Evolutionary conservation across 768 basidiomycete species (phyloP).

Genomic region (Strobilomyces dryophilus): DNA sequence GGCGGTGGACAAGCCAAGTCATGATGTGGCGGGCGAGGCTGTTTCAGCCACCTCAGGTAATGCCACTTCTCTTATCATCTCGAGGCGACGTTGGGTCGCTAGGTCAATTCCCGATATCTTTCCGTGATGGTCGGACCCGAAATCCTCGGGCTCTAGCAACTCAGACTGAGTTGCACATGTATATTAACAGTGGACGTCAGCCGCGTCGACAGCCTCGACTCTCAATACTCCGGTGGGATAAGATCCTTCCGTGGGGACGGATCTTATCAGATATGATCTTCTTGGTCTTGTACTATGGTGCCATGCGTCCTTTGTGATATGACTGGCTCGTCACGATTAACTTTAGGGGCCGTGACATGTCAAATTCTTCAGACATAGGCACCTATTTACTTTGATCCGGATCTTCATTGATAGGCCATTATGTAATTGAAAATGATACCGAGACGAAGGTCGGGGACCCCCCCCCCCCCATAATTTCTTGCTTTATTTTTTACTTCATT

Average conservation of each 20-base stretch:
- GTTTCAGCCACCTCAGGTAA: background rate
- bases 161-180: background rate
- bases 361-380: background rate
- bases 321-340: background rate
- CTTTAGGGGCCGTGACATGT: background rate
- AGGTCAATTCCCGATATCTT: background rate
- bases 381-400: background rate
- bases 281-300: background rate
- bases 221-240: conserved; percentile 2
- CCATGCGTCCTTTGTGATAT: background rate
- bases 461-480: background rate
- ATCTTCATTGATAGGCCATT: background rate
- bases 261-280: background rate
- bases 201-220: background rate
- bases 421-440: background rate
- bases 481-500: conserved; percentile 1
- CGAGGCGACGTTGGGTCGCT: background rate
- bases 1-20: background rate
- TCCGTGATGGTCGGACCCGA: background rate
- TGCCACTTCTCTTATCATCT: background rate
- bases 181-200: background rate
- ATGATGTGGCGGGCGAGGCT: background rate
- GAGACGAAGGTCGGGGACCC: conserved; percentile 9
- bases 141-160: background rate
- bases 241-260: conserved; percentile 15